These are phyloP conservation scores for Blumeriella jaapii DNA, from an alignment of 2,329 filamentous ascomycete genomes.

Conservation along the genomic window DNA sequence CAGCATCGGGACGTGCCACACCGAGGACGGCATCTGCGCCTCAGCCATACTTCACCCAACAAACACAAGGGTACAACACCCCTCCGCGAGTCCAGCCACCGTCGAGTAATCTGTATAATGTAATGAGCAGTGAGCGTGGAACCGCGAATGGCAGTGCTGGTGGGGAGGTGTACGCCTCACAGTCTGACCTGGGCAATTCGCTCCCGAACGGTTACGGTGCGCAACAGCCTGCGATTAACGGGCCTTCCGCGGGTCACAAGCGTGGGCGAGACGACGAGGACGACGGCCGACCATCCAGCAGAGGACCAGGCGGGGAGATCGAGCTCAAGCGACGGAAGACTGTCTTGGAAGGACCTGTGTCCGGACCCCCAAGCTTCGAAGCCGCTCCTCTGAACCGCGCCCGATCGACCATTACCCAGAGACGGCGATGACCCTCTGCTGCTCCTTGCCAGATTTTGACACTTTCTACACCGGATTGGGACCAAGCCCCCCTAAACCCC, in stretches of 20 bases:
- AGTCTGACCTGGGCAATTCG: constrained; percentile 44
- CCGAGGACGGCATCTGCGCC: constrained; percentile 65
- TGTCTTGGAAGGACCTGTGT: constrained; percentile 47
- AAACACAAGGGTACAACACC: constrained; percentile 55
- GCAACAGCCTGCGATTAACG: constrained; percentile 55
- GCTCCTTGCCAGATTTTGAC: constrained; percentile 16
- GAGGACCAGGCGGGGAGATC: constrained; percentile 38
- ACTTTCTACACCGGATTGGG: constrained; percentile 18
- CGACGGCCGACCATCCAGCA: constrained; percentile 46
- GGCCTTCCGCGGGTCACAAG: constrained; percentile 34
- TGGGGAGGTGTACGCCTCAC: constrained; percentile 59
- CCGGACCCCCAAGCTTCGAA: constrained; percentile 37
- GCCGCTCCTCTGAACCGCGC: constrained; percentile 35
- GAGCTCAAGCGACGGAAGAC: constrained; percentile 74
- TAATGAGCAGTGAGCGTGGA: constrained; percentile 71
- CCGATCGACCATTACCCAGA: constrained; percentile 33
- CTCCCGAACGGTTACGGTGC: constrained; percentile 53
- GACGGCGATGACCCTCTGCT: constrained; percentile 21
- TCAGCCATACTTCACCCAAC: constrained; percentile 61
- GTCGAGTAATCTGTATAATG: constrained; percentile 77
- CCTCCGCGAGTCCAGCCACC: constrained; percentile 60
- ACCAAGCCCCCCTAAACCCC: constrained; percentile 7
- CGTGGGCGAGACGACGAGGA: constrained; percentile 36
- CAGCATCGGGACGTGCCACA: constrained; percentile 74
- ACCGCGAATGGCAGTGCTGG: constrained; percentile 52